Evolutionary conservation across 305 asterid genomes (phyloP), one percentile per base, ranked within the genome.

Genomic region (Solanum aculeatissimum): DNA sequence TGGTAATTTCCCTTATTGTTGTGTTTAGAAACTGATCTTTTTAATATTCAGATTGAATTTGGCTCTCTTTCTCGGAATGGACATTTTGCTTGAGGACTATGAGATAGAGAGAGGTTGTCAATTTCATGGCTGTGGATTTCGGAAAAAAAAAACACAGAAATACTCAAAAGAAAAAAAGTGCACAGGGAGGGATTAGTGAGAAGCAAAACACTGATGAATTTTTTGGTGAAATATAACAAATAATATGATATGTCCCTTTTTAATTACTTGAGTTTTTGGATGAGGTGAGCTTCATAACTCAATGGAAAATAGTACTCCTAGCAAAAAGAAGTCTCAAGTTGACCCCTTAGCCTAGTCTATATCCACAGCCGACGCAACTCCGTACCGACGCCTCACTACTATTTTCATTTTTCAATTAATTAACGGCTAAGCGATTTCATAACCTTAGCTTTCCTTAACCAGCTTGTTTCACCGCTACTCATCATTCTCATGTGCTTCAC

Each of bases 1-100:
- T 80, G 99, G 99, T 96, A 91, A 15, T 38, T 74, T 42, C 55
- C 79, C 49, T 66, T 63, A 7, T 21, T 9, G 11, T 57, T 51
- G 19, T 82, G 58, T 86, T 51, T 57, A 5, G 32, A 83, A 81
- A 7, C 42, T 88, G 29, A 16, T 7, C 18, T 4, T 18, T 70
- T 40, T 68, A 35, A 10, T 38, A 38, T 19, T 69, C 51, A 38
- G 77, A 69, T 18, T 38, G n/a, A 69, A 6, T 69, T 66, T 68
- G 77, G 16, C 29, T 0, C 3, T 32, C 14, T 35, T 35, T 66
- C 75, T 68, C 9, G 25, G 49, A 35, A 68, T 18, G 49, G 25
- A 68, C 14, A 68, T 66, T 29, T 66, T 16, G 19, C 45, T 29
- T 29, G 72, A 65, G 14, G 14, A 32, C n/a, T 29, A 62, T 63